phyloP scores from a whole-genome alignment of 2,329 filamentous ascomycete species.

The Aspergillus ibericus region DNA sequence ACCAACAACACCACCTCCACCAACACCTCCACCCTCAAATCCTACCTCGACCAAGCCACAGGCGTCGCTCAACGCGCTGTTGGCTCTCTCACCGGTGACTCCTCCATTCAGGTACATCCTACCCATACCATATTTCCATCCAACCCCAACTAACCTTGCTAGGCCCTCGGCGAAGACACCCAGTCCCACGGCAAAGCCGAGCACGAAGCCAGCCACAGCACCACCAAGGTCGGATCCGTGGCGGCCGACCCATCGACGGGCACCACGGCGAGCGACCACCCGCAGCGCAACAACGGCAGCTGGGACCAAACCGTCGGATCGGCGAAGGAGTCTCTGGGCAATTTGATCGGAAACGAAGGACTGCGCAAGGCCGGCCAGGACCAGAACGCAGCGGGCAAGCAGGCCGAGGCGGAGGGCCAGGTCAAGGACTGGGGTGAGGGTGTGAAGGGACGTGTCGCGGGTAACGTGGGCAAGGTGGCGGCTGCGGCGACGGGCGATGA shows the following conservation, averaged over 20 bases:
- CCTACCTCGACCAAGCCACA: constrained; percentile 70
- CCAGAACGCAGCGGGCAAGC: constrained; percentile 79
- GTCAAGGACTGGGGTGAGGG: constrained; percentile 71
- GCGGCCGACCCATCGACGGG: constrained; percentile 66
- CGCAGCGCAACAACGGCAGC: constrained; percentile 68
- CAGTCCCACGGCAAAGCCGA: constrained; percentile 66
- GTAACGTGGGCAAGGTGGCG: constrained; percentile 68
- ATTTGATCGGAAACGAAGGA: constrained; percentile 70
- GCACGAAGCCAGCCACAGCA: constrained; percentile 71
- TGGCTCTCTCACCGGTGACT: constrained; percentile 71
- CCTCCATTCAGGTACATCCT: constrained; percentile 59
- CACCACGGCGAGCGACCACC: constrained; percentile 68
- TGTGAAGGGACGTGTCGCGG: constrained; percentile 64
- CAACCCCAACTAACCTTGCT: constrained; percentile 35
- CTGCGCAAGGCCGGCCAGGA: constrained; percentile 72
- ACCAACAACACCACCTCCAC: constrained; percentile 8
- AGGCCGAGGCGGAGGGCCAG: constrained; percentile 80
- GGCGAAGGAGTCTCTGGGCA: constrained; percentile 78
- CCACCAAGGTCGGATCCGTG: constrained; percentile 71
- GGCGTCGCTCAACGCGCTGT: constrained; percentile 71
- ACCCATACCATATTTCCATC: neutral
- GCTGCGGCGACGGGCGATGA: constrained; percentile 73
- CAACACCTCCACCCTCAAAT: constrained; percentile 72
- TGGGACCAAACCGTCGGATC: constrained; percentile 91
- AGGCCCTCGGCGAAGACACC: constrained; percentile 65